These are phyloP conservation scores for Schwanniomyces etchellsii DNA, from an alignment of 1,139 yeast species.

Conservation along the genomic window DNA sequence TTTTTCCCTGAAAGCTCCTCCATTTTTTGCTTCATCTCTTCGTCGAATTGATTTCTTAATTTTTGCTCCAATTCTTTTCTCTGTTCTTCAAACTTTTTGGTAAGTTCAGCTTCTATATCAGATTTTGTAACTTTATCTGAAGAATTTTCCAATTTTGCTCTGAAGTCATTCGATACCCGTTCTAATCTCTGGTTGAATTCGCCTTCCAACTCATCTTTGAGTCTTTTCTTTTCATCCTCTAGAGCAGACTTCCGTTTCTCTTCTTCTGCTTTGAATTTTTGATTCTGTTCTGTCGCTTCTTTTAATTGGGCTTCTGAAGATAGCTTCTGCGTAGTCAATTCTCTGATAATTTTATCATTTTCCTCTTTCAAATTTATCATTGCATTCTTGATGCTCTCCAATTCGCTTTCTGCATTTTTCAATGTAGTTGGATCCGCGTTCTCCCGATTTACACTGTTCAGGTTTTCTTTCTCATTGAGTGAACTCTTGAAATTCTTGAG, in stretches of 20 bases:
- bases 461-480: slow-evolving; percentile 3
- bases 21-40: slow-evolving; percentile 14
- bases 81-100: slow-evolving; percentile 13
- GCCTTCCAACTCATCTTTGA: slow-evolving; percentile 3
- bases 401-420: slow-evolving; percentile 5
- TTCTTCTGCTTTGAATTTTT: slow-evolving; percentile 14
- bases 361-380: slow-evolving; percentile 11
- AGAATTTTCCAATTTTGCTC: neutral
- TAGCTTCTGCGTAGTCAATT: slow-evolving; percentile 9
- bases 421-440: slow-evolving; percentile 6
- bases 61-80: slow-evolving; percentile 14
- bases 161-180: slow-evolving; percentile 4
- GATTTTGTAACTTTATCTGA: neutral
- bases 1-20: slow-evolving; percentile 6
- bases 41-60: slow-evolving; percentile 16
- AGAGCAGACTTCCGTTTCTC: slow-evolving; percentile 9
- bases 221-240: slow-evolving; percentile 11
- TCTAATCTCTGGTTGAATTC: neutral
- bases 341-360: slow-evolving; percentile 4
- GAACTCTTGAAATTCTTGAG: slow-evolving; percentile 1
- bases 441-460: slow-evolving; percentile 2
- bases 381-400: slow-evolving; percentile 8
- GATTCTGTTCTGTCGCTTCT: slow-evolving; percentile 6
- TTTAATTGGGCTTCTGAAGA: slow-evolving; percentile 6
- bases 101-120: slow-evolving; percentile 9